Evolutionary conservation across 2,329 filamentous ascomycete genomes (phyloP), one percentile per base, ranked within the genome.

Genomic region (Neopestalotiopsis sp.): DNA sequence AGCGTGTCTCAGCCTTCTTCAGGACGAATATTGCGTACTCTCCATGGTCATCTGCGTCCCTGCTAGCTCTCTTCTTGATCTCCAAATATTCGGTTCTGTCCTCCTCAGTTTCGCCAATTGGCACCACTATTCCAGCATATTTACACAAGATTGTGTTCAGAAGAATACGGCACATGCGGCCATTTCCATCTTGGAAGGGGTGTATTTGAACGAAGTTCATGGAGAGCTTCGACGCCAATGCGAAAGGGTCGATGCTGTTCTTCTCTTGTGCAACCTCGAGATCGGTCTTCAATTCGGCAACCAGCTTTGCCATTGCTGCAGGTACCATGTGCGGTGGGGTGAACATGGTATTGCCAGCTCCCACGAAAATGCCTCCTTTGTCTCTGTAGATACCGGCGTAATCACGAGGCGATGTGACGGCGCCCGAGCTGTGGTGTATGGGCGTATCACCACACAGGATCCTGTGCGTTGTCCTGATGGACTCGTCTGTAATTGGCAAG

Each of bases 311-410:
- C 77, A 79, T 79, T 13, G 56, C 74, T 0, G 20, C 24, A 0
- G 77, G 77, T 1, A 79, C 71, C 9, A 69, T 74, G 0, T 71
- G 67, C 0, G 77, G 76, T 6, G 72, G 70, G 0, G 73, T 69
- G 53, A 79, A 79, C 67, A 77, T 78, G 0, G 73, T 75, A 0
- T 61, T 65, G 3, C 77, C 76, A 0, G 75, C 77, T 1, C 72
- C 70, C 0, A 79, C 76, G 20, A 12, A 13, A 56, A 56, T 3
- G 20, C 14, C 14, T 34, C 65, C 7, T 4, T 28, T 28, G 24
- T 28, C 24, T 28, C 24, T 28, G 24, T 79, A 77, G 0, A 62
- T 66, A 0, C 76, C 77, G 0, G 72, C 77, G 20, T 79, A 79
- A 6, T 73, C 40, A 30, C 76, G 67, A 2, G 66, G 66, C 1